Evolutionary conservation across 2,329 filamentous ascomycete species (phyloP), one percentile per base, ranked within the genome.

Genomic region (Fusarium duplospermum): DNA sequence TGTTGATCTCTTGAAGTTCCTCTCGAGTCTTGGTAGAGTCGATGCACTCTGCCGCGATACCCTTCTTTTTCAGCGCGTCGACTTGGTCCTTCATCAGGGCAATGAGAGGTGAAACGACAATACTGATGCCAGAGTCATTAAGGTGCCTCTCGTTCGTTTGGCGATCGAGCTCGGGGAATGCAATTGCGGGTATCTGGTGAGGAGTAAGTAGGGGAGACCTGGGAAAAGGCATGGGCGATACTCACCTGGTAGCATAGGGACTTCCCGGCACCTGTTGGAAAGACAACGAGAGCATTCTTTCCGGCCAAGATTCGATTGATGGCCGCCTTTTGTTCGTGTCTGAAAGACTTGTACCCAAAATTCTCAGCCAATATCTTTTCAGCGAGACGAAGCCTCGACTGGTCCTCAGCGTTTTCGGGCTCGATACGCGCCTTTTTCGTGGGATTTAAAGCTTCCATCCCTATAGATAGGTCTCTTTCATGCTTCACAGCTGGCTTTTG

Each of bases 31-130:
- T 90, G 6, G 85, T 88, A 0, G 89, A 91, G 75, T 91, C 88
- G 13, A 90, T 80, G 8, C 85, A 86, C 3, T 88, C 89, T 10
- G 89, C 89, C 11, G 84, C 75, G 11, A 91, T 85, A 1, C 86
- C 86, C 31, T 85, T 83, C 11, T 82, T 82, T 56, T 84, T 81
- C 22, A 91, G 81, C 2, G 86, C 85, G 71, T 91, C 89, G 0
- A 89, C 88, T 72, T 91, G 89, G 69, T 91, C 89, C 75, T 90
- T 90, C 88, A 90, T 90, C 62, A 90, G 76, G 2, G 88, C 88
- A 61, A 90, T 88, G 4, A 90, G 79, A 0, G 88, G 88, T 0
- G 87, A 90, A 2, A 90, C 87, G 4, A 90, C 87, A 7, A 90
- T 83, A 1, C 87, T 90, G 70, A 90, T 85, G 7, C 88, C 89